Evolutionary conservation across 2,329 filamentous ascomycete genomes (phyloP), one percentile per base, ranked within the genome.

Genomic region (Leptographium galeiforme): DNA sequence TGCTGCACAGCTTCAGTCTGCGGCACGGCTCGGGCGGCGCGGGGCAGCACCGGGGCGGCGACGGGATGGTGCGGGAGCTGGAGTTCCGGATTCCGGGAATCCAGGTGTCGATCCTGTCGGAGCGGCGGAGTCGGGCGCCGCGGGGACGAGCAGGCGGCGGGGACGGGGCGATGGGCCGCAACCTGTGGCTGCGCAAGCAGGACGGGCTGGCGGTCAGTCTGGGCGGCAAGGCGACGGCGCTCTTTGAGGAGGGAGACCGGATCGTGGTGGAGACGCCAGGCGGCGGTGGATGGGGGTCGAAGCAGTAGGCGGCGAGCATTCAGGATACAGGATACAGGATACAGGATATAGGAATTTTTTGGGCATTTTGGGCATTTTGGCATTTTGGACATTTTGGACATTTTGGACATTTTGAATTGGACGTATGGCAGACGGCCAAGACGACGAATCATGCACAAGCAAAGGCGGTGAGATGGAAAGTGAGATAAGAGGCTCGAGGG

Each of bases 41-140:
- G 1, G 66, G 66, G 0, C 47, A 43, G 16, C 64, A 61, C 57
- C 55, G 54, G 8, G 66, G 66, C 6, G 67, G 67, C 1, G 57
- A 68, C 25, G 66, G 67, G 1, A 61, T 63, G 34, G 59, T 61
- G 3, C 57, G 66, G 1, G 66, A 67, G 45, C 60, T 69, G 8
- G 64, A 69, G 56, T 62, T 63, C 1, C 57, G 65, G 0, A 45
- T 45, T 32, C 56, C 61, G 1, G 62, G 61, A 14, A 57, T 69
- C 16, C 61, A 64, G 51, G 66, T 63, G 6, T 64, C 62, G n/a
- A 63, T 70, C 32, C 55, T 69, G 16, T 67, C 62, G 16, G 67
- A 68, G 16, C 56, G 67, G 1, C 56, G 67, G 0, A 64, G 65
- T 1, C 63, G 62, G 39, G 55, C 58, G 2, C 65, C 67, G 0